phyloP scores from a whole-genome alignment of 768 basidiomycete species.

The Tubosaeta brunneosetosa region DNA sequence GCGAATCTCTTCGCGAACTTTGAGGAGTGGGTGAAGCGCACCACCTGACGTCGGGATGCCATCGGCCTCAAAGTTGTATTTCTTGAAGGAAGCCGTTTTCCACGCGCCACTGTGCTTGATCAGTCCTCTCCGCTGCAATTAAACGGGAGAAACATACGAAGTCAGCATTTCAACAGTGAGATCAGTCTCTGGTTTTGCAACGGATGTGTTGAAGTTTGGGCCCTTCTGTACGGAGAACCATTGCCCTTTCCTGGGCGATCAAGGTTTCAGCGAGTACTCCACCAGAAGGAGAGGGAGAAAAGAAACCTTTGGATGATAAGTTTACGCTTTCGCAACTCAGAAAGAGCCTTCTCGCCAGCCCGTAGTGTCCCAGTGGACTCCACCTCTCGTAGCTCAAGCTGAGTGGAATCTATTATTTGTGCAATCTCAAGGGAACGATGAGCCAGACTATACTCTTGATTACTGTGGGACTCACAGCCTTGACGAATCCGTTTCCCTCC shows the following conservation, averaged over 20 bases:
- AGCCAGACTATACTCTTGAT: neutral
- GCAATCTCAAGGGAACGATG: conserved; percentile 40
- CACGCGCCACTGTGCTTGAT: conserved; percentile 68
- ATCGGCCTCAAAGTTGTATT: conserved; percentile 98
- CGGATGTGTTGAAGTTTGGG: conserved; percentile 80
- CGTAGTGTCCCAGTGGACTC: conserved; percentile 65
- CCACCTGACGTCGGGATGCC: conserved; percentile 87
- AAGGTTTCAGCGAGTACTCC: conserved; percentile 1
- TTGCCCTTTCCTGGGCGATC: conserved; percentile 72
- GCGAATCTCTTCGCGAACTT: conserved; percentile 96
- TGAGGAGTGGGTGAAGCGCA: conserved; percentile 91
- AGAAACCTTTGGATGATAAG: conserved; percentile 74
- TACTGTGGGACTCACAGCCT: conserved; percentile 54
- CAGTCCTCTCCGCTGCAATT: neutral
- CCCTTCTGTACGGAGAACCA: conserved; percentile 93
- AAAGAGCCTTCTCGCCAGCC: conserved; percentile 75
- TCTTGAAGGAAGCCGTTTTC: conserved; percentile 92
- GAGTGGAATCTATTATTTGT: conserved; percentile 70
- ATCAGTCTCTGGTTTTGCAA: conserved; percentile 92
- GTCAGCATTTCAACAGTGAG: conserved; percentile 92
- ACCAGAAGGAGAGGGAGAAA: neutral
- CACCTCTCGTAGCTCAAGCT: conserved; percentile 69
- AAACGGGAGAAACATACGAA: conserved; percentile 50
- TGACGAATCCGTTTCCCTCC: conserved; percentile 82
- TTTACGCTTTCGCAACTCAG: conserved; percentile 90